phyloP scores from a whole-genome alignment of 176 grass and related monocot genomes.

The Microstegium vimineum region DNA sequence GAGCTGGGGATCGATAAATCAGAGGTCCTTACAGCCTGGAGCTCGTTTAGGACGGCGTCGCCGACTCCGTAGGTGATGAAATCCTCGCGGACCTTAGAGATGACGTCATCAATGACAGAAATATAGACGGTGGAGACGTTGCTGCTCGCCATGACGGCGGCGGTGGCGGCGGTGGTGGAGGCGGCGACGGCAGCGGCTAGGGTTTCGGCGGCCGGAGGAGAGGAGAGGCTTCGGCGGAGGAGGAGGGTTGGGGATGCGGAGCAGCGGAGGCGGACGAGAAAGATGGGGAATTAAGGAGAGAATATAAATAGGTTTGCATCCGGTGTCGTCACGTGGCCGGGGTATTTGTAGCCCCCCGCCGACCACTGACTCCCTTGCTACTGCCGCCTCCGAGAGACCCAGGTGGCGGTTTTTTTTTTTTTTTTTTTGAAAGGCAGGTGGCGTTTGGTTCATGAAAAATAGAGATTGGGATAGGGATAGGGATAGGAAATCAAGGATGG shows the following conservation, averaged over 20 bases:
- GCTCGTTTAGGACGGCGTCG: slow-evolving; percentile 76
- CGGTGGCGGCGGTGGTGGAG: background rate
- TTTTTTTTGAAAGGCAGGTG: no score
- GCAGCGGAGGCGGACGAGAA: slow-evolving; percentile 31
- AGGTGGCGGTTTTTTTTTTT: no score
- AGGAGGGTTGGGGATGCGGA: background rate
- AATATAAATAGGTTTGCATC: slow-evolving; percentile 99
- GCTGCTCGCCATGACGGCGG: slow-evolving; percentile 59
- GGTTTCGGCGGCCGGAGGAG: slow-evolving; percentile 15
- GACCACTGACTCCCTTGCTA: background rate
- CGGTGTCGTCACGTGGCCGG: slow-evolving; percentile 62
- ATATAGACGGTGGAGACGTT: slow-evolving; percentile 90
- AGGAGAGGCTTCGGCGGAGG: background rate
- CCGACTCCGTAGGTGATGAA: slow-evolving; percentile 86
- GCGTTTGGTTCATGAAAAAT: no score
- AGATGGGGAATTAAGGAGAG: slow-evolving; percentile 64
- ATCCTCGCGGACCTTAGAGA: slow-evolving; percentile 81
- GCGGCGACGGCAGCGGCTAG: background rate
- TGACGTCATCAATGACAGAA: slow-evolving; percentile 89
- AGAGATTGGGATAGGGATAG: no score
- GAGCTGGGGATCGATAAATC: background rate
- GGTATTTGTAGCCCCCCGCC: slow-evolving; percentile 35
- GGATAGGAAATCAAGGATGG: no score
- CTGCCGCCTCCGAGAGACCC: slow-evolving; percentile 1
- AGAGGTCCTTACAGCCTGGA: slow-evolving; percentile 63